Evolutionary conservation across 768 basidiomycete species (phyloP).

Genomic region (Agrocybe praecox): DNA sequence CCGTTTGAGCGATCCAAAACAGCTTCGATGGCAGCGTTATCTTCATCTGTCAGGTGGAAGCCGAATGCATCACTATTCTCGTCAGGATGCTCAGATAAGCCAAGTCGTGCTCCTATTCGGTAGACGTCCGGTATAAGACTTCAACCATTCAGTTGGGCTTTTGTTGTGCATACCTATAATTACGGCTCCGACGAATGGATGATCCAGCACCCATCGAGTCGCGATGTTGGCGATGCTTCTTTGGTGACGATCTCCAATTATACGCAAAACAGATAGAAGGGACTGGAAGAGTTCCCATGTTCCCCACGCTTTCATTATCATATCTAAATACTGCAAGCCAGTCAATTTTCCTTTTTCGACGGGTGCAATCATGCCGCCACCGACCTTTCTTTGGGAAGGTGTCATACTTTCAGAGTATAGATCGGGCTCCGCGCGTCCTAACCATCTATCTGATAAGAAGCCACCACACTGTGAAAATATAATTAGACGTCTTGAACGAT

Average conservation of each 20-base stretch:
- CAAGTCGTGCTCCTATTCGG: conserved; percentile 68
- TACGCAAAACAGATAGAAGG: conserved; percentile 58
- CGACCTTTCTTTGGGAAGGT: conserved; percentile 82
- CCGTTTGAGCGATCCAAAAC: conserved; percentile 67
- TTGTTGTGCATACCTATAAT: conserved; percentile 59
- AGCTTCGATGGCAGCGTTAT: conserved; percentile 62
- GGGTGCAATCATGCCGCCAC: neutral
- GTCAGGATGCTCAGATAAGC: conserved; percentile 71
- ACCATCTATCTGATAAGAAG: conserved; percentile 79
- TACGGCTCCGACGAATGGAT: conserved; percentile 75
- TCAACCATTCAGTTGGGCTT: neutral
- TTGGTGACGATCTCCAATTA: conserved; percentile 69
- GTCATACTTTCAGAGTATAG: conserved; percentile 67
- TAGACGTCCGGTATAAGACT: no score
- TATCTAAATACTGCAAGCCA: conserved; percentile 71
- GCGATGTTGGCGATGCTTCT: conserved; percentile 78
- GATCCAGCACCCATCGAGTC: conserved; percentile 83
- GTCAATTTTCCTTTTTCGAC: neutral
- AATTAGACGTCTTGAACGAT: neutral
- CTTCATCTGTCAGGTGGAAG: conserved; percentile 56
- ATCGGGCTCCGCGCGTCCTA: conserved; percentile 69
- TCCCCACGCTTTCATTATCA: conserved; percentile 82
- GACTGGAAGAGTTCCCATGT: conserved; percentile 75
- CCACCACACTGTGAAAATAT: conserved; percentile 69
- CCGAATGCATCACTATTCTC: conserved; percentile 69